Conservation (phyloP, 225 moss, liverwort and hornwort species). For the Lunularia cruciata region DNA sequence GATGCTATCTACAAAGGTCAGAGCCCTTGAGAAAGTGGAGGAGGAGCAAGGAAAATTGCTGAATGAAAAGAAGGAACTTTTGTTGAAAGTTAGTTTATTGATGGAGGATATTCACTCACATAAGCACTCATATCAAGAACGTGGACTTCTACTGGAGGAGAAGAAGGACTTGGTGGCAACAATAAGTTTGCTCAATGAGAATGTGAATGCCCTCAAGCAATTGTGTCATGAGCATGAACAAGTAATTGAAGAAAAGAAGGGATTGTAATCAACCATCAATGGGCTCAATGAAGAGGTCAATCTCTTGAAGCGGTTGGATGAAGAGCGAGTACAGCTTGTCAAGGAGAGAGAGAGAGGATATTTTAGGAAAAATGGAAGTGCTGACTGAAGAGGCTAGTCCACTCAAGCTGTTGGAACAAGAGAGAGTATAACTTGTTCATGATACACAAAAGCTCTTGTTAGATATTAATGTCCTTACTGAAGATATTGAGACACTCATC, state of each 20-base stretch:
- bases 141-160: slow-evolving; percentile 22
- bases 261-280: slow-evolving; percentile 5
- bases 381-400: slow-evolving; percentile 23
- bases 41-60: slow-evolving; percentile 22
- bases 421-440: slow-evolving; percentile 22
- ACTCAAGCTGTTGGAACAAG: slow-evolving; percentile 34
- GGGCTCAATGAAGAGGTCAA: slow-evolving; percentile 26
- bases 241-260: slow-evolving; percentile 28
- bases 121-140: slow-evolving; percentile 19
- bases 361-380: slow-evolving; percentile 11
- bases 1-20: slow-evolving; percentile 19
- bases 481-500: slow-evolving; percentile 21
- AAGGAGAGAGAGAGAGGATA: slow-evolving; percentile 20
- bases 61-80: slow-evolving; percentile 28
- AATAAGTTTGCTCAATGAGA: slow-evolving; percentile 16
- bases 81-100: slow-evolving; percentile 9
- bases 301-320: slow-evolving; percentile 25
- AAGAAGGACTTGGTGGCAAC: slow-evolving; percentile 31
- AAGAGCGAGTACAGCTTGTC: slow-evolving; percentile 22
- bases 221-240: slow-evolving; percentile 26
- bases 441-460: slow-evolving; percentile 16
- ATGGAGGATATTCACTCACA: slow-evolving; percentile 23
- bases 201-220: slow-evolving; percentile 20
- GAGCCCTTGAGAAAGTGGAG: slow-evolving; percentile 14
- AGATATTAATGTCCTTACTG: slow-evolving; percentile 15